Evolutionary conservation across 2,329 filamentous ascomycete genomes (phyloP), one percentile per base, ranked within the genome.

Genomic region (Xylaria digitata): DNA sequence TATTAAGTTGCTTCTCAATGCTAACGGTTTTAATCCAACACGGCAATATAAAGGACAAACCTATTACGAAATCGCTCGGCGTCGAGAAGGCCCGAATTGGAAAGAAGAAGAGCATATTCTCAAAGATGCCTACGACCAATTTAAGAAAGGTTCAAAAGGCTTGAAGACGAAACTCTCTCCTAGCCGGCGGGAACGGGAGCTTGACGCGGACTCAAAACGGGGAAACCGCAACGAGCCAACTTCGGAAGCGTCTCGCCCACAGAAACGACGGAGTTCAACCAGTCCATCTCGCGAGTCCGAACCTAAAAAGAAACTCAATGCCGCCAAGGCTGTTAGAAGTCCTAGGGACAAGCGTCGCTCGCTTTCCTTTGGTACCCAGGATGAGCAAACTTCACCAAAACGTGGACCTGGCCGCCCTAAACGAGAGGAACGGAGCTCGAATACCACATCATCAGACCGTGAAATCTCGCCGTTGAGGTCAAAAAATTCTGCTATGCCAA

Each of bases 31-130:
- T 76, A 90, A 99, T 73, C 94, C 96, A 0, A 93, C 92, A 0
- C 89, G 91, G 64, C 86, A 90, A 30, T 90, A 89, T 72, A 89
- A 90, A 72, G 92, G 92, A 23, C 88, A 92, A 73, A 90, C 92
- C 0, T 99, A 98, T 78, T 92, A 89, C 74, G 94, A 99, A 70
- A 89, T 98, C 68, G 93, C 96, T 1, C 88, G 91, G 73, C 89
- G 93, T 54, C 89, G 93, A 46, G 89, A 90, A 71, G 95, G 96
- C 0, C 92, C 94, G 7, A 91, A 93, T 67, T 97, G 94, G 93
- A 90, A 95, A 77, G 90, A 95, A 68, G 96, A 99, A 78, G 90
- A 92, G 70, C 87, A 93, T 49, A 82, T 96, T 62, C 80, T 99
- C 55, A 94, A 94, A 77, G 86, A 89, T 45, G 88, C 91, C 3